Conservation (phyloP, 2,329 filamentous ascomycete species). For the Aspergillus pseudoterreus region DNA sequence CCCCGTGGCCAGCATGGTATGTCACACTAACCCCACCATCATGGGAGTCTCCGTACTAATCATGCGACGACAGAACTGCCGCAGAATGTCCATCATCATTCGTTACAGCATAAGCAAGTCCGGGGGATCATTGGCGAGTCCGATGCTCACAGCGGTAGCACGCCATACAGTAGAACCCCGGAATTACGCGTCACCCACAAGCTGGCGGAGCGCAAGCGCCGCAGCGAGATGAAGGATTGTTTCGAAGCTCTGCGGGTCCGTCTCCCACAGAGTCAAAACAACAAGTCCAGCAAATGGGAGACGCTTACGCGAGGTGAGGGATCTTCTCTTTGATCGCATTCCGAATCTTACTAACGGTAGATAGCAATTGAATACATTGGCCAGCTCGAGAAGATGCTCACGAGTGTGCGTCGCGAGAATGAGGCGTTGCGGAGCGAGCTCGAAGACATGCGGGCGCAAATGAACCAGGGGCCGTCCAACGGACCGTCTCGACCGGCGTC, state of each 20-base stretch:
- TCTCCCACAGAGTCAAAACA: conserved; percentile 45
- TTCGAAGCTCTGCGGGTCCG: conserved; percentile 45
- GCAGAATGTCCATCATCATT: conserved; percentile 46
- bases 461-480: conserved; percentile 34
- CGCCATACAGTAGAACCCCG: conserved; percentile 49
- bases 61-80: conserved; percentile 38
- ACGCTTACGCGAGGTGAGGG: conserved; percentile 44
- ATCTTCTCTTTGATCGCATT: neutral
- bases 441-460: conserved; percentile 38
- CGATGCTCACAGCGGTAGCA: conserved; percentile 39
- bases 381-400: conserved; percentile 40
- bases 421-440: conserved; percentile 33
- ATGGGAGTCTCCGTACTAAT: neutral
- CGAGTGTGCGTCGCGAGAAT: conserved; percentile 37
- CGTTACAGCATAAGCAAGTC: conserved; percentile 47
- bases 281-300: conserved; percentile 53
- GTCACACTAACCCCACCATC: conserved; percentile 5
- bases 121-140: conserved; percentile 45
- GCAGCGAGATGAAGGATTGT: conserved; percentile 52
- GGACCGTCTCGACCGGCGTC: conserved; percentile 28
- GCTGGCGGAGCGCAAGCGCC: conserved; percentile 48
- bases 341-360: conserved; percentile 10
- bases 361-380: conserved; percentile 48
- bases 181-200: conserved; percentile 50
- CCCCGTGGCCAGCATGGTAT: conserved; percentile 48